Evolutionary conservation across 306 rosid genomes (phyloP).

Genomic region (Begonia peltatifolia): DNA sequence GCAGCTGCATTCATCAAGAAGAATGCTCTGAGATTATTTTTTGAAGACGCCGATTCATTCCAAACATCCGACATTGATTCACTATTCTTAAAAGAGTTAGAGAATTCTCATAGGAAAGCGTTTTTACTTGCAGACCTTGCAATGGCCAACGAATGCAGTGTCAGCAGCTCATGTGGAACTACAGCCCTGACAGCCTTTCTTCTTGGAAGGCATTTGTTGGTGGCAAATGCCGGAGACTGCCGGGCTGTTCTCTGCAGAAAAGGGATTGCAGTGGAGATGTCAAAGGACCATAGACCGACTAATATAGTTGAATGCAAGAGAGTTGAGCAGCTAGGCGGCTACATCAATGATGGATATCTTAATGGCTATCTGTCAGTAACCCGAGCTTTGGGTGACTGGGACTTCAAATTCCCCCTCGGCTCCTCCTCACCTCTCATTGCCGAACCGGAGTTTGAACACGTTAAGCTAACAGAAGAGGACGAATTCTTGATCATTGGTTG

Average conservation of each 20-base stretch:
- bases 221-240: conserved; percentile 95
- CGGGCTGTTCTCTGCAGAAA: conserved; percentile 86
- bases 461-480: conserved; percentile 51
- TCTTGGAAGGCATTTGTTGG: conserved; percentile 66
- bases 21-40: conserved; percentile 63
- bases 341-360: conserved; percentile 40
- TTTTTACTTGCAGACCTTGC: conserved; percentile 69
- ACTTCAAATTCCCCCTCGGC: conserved; percentile 47
- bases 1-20: conserved; percentile 75
- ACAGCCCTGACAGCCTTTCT: conserved; percentile 83
- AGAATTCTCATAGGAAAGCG: conserved; percentile 61
- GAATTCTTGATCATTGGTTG: conserved; percentile 82
- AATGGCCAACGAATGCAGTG: conserved; percentile 47
- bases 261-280: conserved; percentile 69
- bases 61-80: conserved; percentile 38
- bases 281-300: conserved; percentile 61
- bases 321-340: conserved; percentile 58
- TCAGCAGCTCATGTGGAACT: conserved; percentile 66
- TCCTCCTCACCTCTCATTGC: conserved; percentile 74
- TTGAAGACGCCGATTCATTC: conserved; percentile 54
- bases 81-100: conserved; percentile 39
- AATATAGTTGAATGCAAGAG: conserved; percentile 48
- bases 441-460: conserved; percentile 64
- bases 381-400: conserved; percentile 89
- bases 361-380: conserved; percentile 60